Evolutionary conservation across 345 rosid species (phyloP).

Genomic region (Sonneratia caseolaris): DNA sequence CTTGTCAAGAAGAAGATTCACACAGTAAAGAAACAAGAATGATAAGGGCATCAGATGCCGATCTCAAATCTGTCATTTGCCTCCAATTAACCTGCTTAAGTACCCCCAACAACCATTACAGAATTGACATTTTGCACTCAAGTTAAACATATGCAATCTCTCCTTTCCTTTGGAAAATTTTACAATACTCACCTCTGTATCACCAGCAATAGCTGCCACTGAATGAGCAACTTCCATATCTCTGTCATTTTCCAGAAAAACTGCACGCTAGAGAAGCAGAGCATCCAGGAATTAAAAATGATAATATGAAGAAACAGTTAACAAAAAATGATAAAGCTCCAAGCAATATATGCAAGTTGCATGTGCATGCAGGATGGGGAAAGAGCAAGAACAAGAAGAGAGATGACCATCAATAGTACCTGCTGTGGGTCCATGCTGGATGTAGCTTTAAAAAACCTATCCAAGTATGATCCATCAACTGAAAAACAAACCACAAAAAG

Average conservation of each 20-base stretch:
- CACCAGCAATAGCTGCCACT: constrained; percentile 80
- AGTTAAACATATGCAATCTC: not conserved
- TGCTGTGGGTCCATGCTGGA: constrained; percentile 59
- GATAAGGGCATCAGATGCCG: not conserved
- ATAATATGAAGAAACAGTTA: constrained; percentile 3
- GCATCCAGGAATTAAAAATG: not conserved
- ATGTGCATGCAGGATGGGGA: not conserved
- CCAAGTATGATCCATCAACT: constrained; percentile 77
- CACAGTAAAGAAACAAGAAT: not conserved
- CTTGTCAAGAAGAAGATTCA: not conserved
- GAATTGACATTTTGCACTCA: not conserved
- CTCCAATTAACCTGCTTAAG: not conserved
- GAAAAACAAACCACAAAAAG: constrained; percentile 13
- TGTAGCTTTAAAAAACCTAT: constrained; percentile 67
- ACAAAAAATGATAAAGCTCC: constrained; percentile 2
- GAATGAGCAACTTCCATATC: constrained; percentile 90
- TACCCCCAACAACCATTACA: not conserved
- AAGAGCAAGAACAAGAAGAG: not conserved
- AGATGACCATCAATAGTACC: constrained; percentile 25
- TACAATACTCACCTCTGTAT: constrained; percentile 45
- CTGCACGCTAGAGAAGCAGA: constrained; percentile 45
- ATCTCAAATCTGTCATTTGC: not conserved
- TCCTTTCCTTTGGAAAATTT: not conserved
- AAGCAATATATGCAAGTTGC: not conserved
- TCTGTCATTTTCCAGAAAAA: constrained; percentile 61